phyloP scores from a whole-genome alignment of 2,329 filamentous ascomycete species.

The Penicillium sp. region DNA sequence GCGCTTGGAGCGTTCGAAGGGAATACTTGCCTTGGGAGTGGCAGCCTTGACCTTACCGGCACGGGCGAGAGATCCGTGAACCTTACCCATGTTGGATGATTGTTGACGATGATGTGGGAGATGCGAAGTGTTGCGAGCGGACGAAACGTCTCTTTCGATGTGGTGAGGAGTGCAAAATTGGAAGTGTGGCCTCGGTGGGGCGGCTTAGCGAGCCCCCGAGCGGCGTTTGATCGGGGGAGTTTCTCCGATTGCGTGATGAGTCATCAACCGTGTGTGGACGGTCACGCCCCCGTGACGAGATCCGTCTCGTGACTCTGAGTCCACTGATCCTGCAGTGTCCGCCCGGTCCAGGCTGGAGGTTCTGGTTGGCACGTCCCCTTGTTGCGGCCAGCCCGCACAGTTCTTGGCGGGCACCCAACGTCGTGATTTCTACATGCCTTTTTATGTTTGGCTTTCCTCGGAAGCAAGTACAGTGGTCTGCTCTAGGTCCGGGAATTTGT shows the following conservation, averaged over 20 bases:
- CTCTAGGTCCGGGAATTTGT: too few relatives aligned
- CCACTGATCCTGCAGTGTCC: too few relatives aligned
- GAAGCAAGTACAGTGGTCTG: too few relatives aligned
- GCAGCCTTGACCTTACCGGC: slow-evolving; percentile 98
- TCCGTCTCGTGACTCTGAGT: too few relatives aligned
- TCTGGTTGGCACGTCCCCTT: too few relatives aligned
- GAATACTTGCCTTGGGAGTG: slow-evolving; percentile 33
- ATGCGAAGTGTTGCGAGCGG: slow-evolving; percentile 20
- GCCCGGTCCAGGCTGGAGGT: neutral
- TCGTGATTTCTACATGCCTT: too few relatives aligned
- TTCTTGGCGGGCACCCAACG: too few relatives aligned
- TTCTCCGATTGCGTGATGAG: slow-evolving; percentile 1
- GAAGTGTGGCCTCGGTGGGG: slow-evolving; percentile 24
- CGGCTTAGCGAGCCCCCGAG: slow-evolving; percentile 20
- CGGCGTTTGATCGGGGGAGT: neutral
- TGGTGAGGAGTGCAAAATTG: slow-evolving; percentile 23
- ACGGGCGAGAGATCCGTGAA: slow-evolving; percentile 91
- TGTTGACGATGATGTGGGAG: slow-evolving; percentile 19
- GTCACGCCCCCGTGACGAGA: too few relatives aligned
- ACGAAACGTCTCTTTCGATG: slow-evolving; percentile 19
- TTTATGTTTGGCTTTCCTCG: too few relatives aligned
- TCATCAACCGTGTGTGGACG: neutral
- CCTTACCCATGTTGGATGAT: slow-evolving; percentile 67
- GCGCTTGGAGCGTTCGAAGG: slow-evolving; percentile 7
- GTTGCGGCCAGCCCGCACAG: too few relatives aligned